Evolutionary conservation across 1,284 basidiomycete genomes (phyloP).

Genomic region (Fomitopsis betulina): DNA sequence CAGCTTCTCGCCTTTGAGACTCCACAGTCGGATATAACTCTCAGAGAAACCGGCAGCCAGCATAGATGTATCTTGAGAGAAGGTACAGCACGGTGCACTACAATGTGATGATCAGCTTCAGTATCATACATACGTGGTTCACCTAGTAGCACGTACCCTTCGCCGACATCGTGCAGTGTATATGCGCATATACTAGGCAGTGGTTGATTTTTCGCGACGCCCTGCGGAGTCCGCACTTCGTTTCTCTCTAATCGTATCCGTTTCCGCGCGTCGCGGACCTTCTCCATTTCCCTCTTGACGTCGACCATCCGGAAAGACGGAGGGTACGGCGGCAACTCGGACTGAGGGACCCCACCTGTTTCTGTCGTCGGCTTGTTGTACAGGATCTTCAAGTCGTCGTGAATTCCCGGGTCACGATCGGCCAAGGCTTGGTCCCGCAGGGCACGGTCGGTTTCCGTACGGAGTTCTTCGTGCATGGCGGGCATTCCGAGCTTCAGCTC

Average conservation of each 20-base stretch:
- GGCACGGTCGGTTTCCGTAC: conserved; percentile 72
- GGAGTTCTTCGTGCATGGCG: conserved; percentile 75
- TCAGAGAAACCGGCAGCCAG: conserved; percentile 97
- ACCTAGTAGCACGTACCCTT: conserved; percentile 58
- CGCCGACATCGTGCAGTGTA: conserved; percentile 86
- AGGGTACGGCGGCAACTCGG: conserved; percentile 78
- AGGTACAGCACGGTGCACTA: conserved; percentile 83
- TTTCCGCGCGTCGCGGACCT: conserved; percentile 86
- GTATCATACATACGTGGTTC: conserved; percentile 3
- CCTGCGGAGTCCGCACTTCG: conserved; percentile 52
- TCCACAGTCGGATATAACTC: conserved; percentile 95
- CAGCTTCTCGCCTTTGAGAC: conserved; percentile 88
- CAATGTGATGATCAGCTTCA: conserved; percentile 34
- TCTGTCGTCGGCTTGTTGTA: conserved; percentile 46
- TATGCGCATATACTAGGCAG: conserved; percentile 91
- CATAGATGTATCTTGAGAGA: conserved; percentile 90
- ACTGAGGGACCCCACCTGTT: conserved; percentile 56
- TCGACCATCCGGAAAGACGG: conserved; percentile 84
- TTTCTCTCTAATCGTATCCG: conserved; percentile 84
- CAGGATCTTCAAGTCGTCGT: conserved; percentile 53
- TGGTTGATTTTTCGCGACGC: conserved; percentile 52
- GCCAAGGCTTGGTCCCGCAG: conserved; percentile 68
- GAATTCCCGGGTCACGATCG: conserved; percentile 60
- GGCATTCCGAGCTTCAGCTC: conserved; percentile 81
- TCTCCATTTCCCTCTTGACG: conserved; percentile 88